Conservation (phyloP, 768 basidiomycete species). For the Tubosaeta sp. region DNA sequence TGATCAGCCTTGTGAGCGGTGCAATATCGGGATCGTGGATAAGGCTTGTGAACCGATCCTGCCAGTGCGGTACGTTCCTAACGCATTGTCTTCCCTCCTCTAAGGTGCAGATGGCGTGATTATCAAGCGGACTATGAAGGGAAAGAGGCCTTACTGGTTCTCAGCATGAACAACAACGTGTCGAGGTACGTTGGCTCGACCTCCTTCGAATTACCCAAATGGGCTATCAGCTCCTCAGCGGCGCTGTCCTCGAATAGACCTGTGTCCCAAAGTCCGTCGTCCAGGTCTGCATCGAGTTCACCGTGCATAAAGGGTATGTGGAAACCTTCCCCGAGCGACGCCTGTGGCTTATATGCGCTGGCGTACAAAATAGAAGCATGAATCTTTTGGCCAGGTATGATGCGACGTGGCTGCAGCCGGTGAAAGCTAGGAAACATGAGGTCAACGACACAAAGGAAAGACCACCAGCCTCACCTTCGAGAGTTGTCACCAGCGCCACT, state of each 20-base stretch:
- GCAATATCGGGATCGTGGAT: conserved; percentile 4
- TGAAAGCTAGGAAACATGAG: conserved; percentile 7
- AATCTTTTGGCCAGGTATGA: conserved; percentile 24
- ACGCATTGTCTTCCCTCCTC: conserved; percentile 15
- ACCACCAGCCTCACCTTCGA: conserved; percentile 9
- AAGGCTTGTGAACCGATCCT: conserved; percentile 3
- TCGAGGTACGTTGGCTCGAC: conserved; percentile 13
- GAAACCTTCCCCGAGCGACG: conserved; percentile 19
- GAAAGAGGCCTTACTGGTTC: conserved; percentile 13
- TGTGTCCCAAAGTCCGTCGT: conserved; percentile 13
- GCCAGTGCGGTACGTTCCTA: conserved; percentile 10
- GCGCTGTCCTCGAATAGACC: conserved; percentile 18
- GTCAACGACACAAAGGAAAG: not conserved
- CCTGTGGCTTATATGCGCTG: conserved; percentile 15
- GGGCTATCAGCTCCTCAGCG: conserved; percentile 6
- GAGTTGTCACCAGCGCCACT: conserved; percentile 13
- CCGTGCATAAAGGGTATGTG: conserved; percentile 11
- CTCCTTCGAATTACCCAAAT: conserved; percentile 7
- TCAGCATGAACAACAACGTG: conserved; percentile 16
- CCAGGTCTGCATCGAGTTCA: conserved; percentile 1
- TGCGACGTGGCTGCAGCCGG: conserved; percentile 17
- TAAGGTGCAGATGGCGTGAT: not conserved
- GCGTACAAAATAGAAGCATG: conserved; percentile 21
- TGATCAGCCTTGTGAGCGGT: conserved; percentile 14
- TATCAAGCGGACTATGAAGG: not conserved